Evolutionary conservation across 2,329 filamentous ascomycete genomes (phyloP), one percentile per base, ranked within the genome.

Genomic region (Xylariaceae sp.): DNA sequence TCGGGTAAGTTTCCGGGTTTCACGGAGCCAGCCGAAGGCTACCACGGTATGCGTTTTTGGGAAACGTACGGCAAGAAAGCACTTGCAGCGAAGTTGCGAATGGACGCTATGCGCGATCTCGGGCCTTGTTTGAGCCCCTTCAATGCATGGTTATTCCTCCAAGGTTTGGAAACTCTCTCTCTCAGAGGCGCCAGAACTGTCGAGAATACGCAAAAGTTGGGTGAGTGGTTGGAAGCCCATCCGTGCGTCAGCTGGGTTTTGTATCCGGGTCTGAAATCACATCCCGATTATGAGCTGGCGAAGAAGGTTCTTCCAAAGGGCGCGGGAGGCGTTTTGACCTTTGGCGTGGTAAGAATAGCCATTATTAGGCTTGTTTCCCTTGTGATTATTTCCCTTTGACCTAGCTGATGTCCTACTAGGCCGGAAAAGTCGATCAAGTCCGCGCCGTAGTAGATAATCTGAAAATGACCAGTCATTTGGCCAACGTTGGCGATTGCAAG

Each of bases 401-500:
- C 3, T 16, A n/a, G 83, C 83, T 52, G 81, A 79, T 16, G 8
- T 41, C 19, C 6, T 34, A 14, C 19, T 17, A 70, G 67, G 71
- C 69, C 12, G 71, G 71, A 31, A 68, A 70, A 57, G 70, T 73
- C 37, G 70, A 73, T 48, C 63, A 73, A 52, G 69, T 73, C 31
- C 64, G 69, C 17, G 68, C 71, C 6, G 83, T 91, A n/a, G 88
- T 91, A 17, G 88, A 91, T 70, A 82, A 82, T 65, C 87, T 91
- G 72, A 89, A 90, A 78, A 75, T 91, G 67, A 87, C 89, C 61
- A 89, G 86, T 16, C 89, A 90, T 69, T 76, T 91, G 57, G 88
- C 88, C 41, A 91, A 91, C 67, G 87, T 90, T 29, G 88, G 88
- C 53, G 88, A 90, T 66, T 85, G 86, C 28, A 91, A 90, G 76